Evolutionary conservation across 2,329 filamentous ascomycete species (phyloP).

Genomic region (Sporothrix globosa): DNA sequence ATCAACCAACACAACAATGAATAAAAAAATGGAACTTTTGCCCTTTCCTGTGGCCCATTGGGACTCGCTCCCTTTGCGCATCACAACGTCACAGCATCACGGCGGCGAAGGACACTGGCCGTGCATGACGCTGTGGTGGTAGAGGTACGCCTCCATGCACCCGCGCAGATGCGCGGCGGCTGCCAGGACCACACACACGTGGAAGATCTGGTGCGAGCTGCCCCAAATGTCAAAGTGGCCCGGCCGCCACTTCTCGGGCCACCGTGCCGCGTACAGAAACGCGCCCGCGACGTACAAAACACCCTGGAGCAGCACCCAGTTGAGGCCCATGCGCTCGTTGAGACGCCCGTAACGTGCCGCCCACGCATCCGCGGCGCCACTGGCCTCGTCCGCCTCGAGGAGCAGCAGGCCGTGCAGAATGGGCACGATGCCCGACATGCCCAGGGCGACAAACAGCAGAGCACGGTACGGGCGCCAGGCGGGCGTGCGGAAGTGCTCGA

Average conservation of each 20-base stretch:
- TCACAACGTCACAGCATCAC: neutral
- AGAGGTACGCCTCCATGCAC: conserved; percentile 82
- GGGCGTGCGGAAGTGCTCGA: conserved; percentile 82
- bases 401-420: conserved; percentile 70
- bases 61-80: neutral
- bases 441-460: conserved; percentile 85
- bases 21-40: neutral
- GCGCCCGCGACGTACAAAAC: conserved; percentile 84
- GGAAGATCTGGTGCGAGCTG: conserved; percentile 94
- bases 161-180: conserved; percentile 80
- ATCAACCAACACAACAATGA: neutral
- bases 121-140: conserved; percentile 68
- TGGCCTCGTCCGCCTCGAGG: conserved; percentile 26
- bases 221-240: conserved; percentile 88
- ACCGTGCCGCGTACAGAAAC: conserved; percentile 79
- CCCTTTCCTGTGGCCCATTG: neutral
- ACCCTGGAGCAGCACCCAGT: conserved; percentile 80
- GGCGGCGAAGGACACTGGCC: conserved; percentile 50
- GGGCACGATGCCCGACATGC: conserved; percentile 80
- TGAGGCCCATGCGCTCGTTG: conserved; percentile 74
- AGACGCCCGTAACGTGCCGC: conserved; percentile 67
- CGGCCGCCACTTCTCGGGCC: conserved; percentile 79
- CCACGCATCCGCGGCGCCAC: conserved; percentile 29
- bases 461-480: conserved; percentile 83
- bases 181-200: conserved; percentile 82